Conservation (phyloP, 1,284 basidiomycete genomes). For the Melanopsichium pennsylvanicum region DNA sequence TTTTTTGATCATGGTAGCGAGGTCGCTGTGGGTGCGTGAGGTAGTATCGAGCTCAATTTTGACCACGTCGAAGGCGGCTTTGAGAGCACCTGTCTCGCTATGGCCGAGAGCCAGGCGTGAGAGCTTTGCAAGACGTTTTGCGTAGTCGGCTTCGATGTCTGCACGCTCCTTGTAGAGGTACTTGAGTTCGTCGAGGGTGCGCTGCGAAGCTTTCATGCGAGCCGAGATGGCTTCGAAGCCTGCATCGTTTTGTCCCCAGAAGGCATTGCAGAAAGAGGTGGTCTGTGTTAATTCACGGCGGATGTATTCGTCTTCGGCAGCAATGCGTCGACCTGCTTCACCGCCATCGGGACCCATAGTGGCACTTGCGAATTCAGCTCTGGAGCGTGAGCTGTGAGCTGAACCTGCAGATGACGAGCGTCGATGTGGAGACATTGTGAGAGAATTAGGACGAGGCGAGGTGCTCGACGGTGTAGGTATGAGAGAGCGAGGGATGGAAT, state of each 20-base stretch:
- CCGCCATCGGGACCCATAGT: slow-evolving; percentile 55
- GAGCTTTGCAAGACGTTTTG: slow-evolving; percentile 83
- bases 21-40: slow-evolving; percentile 74
- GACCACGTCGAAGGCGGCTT: slow-evolving; percentile 78
- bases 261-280: slow-evolving; percentile 90
- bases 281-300: slow-evolving; percentile 65
- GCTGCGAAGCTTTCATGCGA: slow-evolving; percentile 81
- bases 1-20: slow-evolving; percentile 78
- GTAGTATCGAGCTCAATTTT: slow-evolving; percentile 85
- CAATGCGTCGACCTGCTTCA: slow-evolving; percentile 48
- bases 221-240: slow-evolving; percentile 90
- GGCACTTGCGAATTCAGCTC: slow-evolving; percentile 33
- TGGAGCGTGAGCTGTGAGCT: slow-evolving; percentile 42
- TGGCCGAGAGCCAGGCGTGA: slow-evolving; percentile 79
- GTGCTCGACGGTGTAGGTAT: too few relatives aligned
- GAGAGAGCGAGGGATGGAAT: not conserved
- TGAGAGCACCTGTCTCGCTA: slow-evolving; percentile 92
- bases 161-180: slow-evolving; percentile 88
- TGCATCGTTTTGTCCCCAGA: slow-evolving; percentile 79
- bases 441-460: too few relatives aligned
- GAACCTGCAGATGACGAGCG: slow-evolving; percentile 47
- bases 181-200: slow-evolving; percentile 86
- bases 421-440: slow-evolving; percentile 49
- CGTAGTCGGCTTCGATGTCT: slow-evolving; percentile 91
- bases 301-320: slow-evolving; percentile 57